Base-by-base conservation (phyloP, 768 basidiomycete species). In the Krasilnikovozyma curviuscula region DNA sequence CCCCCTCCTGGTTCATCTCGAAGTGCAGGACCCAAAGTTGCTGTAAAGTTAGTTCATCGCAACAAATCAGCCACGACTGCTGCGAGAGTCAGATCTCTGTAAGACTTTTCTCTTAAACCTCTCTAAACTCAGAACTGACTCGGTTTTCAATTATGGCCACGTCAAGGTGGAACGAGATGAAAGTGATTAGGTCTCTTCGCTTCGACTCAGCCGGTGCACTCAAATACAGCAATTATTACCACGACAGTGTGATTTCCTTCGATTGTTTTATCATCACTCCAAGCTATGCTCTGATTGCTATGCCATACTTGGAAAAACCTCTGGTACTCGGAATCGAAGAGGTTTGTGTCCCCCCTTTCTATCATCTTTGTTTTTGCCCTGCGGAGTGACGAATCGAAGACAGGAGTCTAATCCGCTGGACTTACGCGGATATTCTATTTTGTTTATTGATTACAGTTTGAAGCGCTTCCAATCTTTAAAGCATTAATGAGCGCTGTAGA, bases 141-240 rank as follows among this genome's bases (percentile, higher is more conserved):
- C 37, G 37, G 7, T 18, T 7, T 38, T 23, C 37, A 7, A 16
- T 38, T 23, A 18, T 7, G 37, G 37, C n/a, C 7, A 38, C 37
- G 37, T 38, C n/a, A 28, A 85, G 83, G 68, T 86, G 88, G 88
- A 89, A 88, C 60, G 88, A 95, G 69, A 89, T 89, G 86, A 91
- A 91, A 28, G 42, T 43, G 14, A 7, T 50, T 18, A 27, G 29
- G 7, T 44, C 49, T 4, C 43, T 50, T 13, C 48, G 41, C 13
- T 18, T 7, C n/a, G n/a, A n/a, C n/a, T n/a, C n/a, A n/a, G n/a
- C n/a, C n/a, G n/a, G n/a, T n/a, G n/a, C n/a, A n/a, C n/a, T n/a
- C n/a, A n/a, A n/a, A 10, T 76, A 95, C 64, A 81, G 81, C 67
- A 67, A 76, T 38, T 79, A 85, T 57, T 76, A 79, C 8, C 91